Percentiles rank a stretch among this genome's conserved stretches.
Evolutionary conservation across 441 rosid species (phyloP).

Genomic region (Bruguiera hainesii): DNA sequence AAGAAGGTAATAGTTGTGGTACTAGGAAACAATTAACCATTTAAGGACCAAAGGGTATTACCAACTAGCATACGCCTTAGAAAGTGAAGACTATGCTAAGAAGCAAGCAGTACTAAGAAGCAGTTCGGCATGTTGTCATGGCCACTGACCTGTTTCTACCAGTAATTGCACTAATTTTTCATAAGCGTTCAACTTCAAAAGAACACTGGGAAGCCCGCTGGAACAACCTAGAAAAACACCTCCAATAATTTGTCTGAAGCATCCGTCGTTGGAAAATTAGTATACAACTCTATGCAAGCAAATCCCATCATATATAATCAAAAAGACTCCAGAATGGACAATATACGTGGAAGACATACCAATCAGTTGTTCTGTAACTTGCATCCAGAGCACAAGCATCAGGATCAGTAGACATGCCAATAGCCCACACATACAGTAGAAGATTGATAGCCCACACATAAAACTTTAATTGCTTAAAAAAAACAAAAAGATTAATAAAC

Average conservation of each 20-base stretch:
- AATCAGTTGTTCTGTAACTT: slow-evolving; percentile 86
- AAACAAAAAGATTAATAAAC: too few species aligned
- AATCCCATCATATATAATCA: slow-evolving; percentile 9
- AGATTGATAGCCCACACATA: slow-evolving; percentile 12
- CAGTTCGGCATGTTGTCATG: slow-evolving; percentile 57
- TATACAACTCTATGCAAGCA: slow-evolving; percentile 14
- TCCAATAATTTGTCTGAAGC: slow-evolving; percentile 75
- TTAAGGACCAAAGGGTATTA: too few species aligned
- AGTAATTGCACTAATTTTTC: slow-evolving; percentile 81
- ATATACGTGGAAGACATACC: slow-evolving; percentile 74
- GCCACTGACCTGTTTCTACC: slow-evolving; percentile 98
- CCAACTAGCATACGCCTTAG: slow-evolving; percentile 33
- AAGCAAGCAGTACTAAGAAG: slow-evolving; percentile 8
- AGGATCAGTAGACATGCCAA: slow-evolving; percentile 67
- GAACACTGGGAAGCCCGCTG: slow-evolving; percentile 87
- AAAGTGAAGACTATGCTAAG: slow-evolving; percentile 40
- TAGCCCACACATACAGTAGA: slow-evolving; percentile 68
- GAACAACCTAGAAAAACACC: slow-evolving; percentile 72
- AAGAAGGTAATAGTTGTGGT: not conserved
- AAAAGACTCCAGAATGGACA: slow-evolving; percentile 15
- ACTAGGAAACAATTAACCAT: too few species aligned
- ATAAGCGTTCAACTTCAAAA: slow-evolving; percentile 96
- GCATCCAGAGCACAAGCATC: slow-evolving; percentile 74
- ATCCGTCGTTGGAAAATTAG: slow-evolving; percentile 52
- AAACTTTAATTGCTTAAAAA: too few species aligned